Percentiles rank a stretch among this genome's conserved stretches.
These are phyloP conservation scores for Oryza australiensis DNA, from an alignment of 176 grass and related monocot species.

Conservation along the genomic window DNA sequence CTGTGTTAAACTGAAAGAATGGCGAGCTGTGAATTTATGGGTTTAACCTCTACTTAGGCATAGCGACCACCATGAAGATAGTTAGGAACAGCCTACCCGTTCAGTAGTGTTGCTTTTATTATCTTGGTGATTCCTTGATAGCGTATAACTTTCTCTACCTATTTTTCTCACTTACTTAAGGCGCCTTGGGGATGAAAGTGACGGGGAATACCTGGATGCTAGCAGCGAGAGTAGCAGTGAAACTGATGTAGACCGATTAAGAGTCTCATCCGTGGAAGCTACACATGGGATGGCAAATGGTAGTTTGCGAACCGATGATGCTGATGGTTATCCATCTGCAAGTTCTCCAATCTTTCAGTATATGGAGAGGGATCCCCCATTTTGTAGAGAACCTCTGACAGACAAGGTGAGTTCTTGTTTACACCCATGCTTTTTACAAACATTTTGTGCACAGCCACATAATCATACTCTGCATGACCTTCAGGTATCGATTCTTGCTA, in stretches of 20 bases:
- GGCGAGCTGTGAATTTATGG: background rate
- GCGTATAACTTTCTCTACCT: constrained; percentile 49
- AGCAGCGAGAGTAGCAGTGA: constrained; percentile 75
- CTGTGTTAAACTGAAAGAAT: background rate
- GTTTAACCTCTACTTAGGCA: constrained; percentile 6
- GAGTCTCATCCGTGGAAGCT: constrained; percentile 44
- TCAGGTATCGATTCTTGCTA: constrained; percentile 81
- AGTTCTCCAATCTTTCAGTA: constrained; percentile 67
- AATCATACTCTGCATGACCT: constrained; percentile 38
- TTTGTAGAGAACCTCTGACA: constrained; percentile 88
- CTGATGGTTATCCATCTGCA: constrained; percentile 40
- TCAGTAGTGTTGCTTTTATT: constrained; percentile 37
- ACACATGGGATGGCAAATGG: constrained; percentile 50
- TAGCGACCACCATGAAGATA: background rate
- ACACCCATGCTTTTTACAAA: constrained; percentile 24
- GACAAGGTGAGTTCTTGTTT: constrained; percentile 61
- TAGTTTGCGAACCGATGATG: constrained; percentile 47
- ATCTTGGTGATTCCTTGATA: constrained; percentile 9
- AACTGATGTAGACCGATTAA: constrained; percentile 56
- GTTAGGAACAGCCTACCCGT: background rate
- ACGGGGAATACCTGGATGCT: constrained; percentile 60
- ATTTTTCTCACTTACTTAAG: constrained; percentile 66
- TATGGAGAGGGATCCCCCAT: constrained; percentile 78
- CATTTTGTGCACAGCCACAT: constrained; percentile 15
- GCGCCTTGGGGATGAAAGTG: constrained; percentile 82